phyloP scores from a whole-genome alignment of 805 yeast species.

The Lipomyces yamanashiensis region DNA sequence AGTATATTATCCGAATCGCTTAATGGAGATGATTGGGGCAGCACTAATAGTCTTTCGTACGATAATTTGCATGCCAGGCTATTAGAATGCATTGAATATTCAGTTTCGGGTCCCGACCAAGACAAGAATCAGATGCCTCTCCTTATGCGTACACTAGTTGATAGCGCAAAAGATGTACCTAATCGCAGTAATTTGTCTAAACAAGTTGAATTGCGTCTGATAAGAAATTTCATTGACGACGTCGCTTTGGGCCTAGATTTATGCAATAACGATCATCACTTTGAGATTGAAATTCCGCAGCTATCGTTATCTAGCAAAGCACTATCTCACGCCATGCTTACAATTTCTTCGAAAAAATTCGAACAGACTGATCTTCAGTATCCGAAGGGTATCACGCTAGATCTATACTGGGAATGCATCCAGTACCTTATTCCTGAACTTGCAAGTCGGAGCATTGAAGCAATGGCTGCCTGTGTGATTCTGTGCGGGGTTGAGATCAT shows the following conservation, averaged over 20 bases:
- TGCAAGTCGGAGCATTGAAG: constrained; percentile 32
- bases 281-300: constrained; percentile 46
- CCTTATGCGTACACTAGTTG: not conserved
- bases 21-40: not conserved
- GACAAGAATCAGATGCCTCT: not conserved
- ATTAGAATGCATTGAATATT: not conserved
- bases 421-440: constrained; percentile 18
- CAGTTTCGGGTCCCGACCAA: not conserved
- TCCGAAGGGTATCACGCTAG: constrained; percentile 44
- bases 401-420: constrained; percentile 25
- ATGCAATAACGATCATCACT: constrained; percentile 45
- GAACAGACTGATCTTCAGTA: constrained; percentile 43
- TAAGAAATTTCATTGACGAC: constrained; percentile 45
- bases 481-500: constrained; percentile 53
- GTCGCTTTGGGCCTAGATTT: constrained; percentile 49
- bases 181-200: constrained; percentile 1
- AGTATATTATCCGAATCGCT: not conserved
- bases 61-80: not conserved
- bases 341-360: constrained; percentile 46
- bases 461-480: constrained; percentile 49
- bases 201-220: constrained; percentile 1
- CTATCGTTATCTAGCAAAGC: constrained; percentile 43
- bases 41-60: not conserved
- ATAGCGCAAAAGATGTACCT: not conserved
- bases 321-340: constrained; percentile 44